These are phyloP conservation scores for Leishmania lainsoni DNA, from an alignment of 208 protist species.

Conservation along the genomic window DNA sequence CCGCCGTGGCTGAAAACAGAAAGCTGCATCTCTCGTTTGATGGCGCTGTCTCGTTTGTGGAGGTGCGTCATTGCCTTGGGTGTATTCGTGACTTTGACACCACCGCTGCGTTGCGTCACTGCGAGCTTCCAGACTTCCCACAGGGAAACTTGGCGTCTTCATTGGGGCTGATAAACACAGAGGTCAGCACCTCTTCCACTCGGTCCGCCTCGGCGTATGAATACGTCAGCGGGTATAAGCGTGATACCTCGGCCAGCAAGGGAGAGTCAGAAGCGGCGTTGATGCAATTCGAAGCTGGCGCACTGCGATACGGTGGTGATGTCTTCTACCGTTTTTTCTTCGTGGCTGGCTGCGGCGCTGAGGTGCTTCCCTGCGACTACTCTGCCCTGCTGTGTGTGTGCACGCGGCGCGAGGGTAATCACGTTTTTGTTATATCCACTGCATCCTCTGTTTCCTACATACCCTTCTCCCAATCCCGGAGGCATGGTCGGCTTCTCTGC, in stretches of 20 bases:
- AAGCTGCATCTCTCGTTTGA: constrained; percentile 69
- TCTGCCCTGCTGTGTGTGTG: constrained; percentile 64
- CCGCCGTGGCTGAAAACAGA: constrained; percentile 53
- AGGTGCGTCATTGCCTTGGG: constrained; percentile 67
- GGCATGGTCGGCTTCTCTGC: constrained; percentile 42
- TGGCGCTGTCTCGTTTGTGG: constrained; percentile 47
- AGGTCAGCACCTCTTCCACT: neutral
- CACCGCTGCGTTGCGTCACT: constrained; percentile 26
- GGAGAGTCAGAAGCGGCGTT: neutral
- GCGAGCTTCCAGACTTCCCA: constrained; percentile 31
- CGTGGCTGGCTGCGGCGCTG: constrained; percentile 48
- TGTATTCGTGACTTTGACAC: constrained; percentile 48
- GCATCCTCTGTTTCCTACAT: constrained; percentile 66
- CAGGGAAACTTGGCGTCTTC: neutral
- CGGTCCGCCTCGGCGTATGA: constrained; percentile 17
- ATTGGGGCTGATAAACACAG: neutral
- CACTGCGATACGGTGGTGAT: constrained; percentile 10
- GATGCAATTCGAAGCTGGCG: constrained; percentile 1
- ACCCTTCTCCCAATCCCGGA: constrained; percentile 50
- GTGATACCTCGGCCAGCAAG: neutral
- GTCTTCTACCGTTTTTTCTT: constrained; percentile 51
- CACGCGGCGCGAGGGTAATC: constrained; percentile 13
- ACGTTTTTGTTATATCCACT: constrained; percentile 33
- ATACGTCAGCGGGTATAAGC: constrained; percentile 34
- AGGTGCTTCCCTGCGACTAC: constrained; percentile 84